A percentile compares a stretch with the other conserved stretches of the same genome.
These are phyloP conservation scores for Rubia tinctorum DNA, from an alignment of 305 asterid genomes.

Conservation along the genomic window DNA sequence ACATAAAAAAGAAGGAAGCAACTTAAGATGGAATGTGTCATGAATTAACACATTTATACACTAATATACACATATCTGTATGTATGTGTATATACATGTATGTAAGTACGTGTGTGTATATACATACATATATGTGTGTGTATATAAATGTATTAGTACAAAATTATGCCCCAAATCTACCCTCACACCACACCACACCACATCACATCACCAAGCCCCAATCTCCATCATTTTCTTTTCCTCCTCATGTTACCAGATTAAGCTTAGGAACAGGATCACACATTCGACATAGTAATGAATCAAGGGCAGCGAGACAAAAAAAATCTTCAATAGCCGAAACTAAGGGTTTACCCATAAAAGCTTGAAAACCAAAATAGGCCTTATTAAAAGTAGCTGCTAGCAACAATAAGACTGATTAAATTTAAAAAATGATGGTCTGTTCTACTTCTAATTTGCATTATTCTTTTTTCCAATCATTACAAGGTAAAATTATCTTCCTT, in stretches of 20 bases:
- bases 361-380: background rate
- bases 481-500: background rate
- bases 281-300: background rate
- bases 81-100: no score
- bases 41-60: background rate
- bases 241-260: background rate
- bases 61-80: background rate
- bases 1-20: constrained; percentile 9
- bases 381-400: background rate
- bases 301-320: background rate
- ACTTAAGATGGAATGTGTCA: background rate
- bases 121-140: no score
- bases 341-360: background rate
- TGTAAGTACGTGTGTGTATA: no score
- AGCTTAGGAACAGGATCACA: background rate
- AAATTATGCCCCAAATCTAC: background rate
- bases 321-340: background rate
- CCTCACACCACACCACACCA: no score
- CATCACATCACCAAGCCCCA: background rate
- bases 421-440: background rate
- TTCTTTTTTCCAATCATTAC: background rate
- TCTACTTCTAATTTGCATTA: no score
- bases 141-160: no score
- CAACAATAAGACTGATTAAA: background rate
- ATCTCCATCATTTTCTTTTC: background rate